Base-by-base conservation (phyloP, 2,329 filamentous ascomycete species). In the Fusarium albosuccineum region DNA sequence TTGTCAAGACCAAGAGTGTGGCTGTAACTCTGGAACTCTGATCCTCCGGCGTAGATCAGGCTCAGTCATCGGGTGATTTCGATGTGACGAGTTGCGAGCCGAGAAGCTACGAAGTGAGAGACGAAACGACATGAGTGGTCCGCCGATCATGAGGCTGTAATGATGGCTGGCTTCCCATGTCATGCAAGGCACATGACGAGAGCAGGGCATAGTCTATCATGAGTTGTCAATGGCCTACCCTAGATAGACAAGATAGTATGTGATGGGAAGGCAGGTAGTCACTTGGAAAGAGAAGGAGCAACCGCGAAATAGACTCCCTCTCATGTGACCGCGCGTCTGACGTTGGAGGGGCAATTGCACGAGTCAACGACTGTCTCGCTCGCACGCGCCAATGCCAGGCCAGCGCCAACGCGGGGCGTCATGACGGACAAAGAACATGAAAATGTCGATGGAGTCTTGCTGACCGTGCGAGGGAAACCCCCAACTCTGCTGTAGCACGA, bases 301-400 rank as follows among this genome's bases (percentile, higher is more conserved):
- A 34, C 3, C 2, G 9, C 22, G n/a, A 41, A 42, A 30, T 33
- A 5, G 7, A 33, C 11, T 9, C 9, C 6, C 4, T 30, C 48
- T 73, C 73, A 75, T 68, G 73, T 75, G 73, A 74, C 65, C 44
- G 44, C 73, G 73, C 66, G 73, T 68, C 36, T 26, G 59, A 36
- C 9, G 51, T 45, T 49, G 54, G 54, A 50, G 54, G 51, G 39
- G 34, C 59, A 54, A 64, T 48, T 65, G 29, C 60, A 55, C 49
- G 37, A 62, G 57, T 60, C 55, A 62, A 64, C 40, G 51, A 60
- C 30, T 62, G 54, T 57, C 41, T 60, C 40, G 26, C 52, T 65
- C 45, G 61, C 70, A 68, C 68, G 62, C 71, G 70, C 70, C 54
- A 68, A 60, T 33, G 50, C 63, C 48, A 22, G 22, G 22, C 22